Percentiles rank a stretch among this genome's conserved stretches.
These are phyloP conservation scores for Linnemannia hyalina DNA, from an alignment of 192 early-diverging fungal species.

Conservation along the genomic window DNA sequence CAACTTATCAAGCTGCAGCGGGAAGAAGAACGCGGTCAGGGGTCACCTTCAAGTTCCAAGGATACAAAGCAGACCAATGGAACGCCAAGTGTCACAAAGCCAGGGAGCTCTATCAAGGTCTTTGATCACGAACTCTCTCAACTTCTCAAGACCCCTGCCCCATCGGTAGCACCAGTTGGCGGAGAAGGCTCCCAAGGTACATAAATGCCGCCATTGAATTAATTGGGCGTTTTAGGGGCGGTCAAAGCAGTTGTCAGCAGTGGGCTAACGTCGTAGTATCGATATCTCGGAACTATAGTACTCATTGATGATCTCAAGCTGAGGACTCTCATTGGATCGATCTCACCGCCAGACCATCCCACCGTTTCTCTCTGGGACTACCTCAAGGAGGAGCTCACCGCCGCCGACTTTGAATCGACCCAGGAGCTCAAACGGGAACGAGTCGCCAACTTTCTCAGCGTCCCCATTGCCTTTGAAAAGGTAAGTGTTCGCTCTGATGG, in stretches of 20 bases:
- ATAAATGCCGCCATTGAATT: background rate
- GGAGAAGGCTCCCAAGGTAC: constrained; percentile 23
- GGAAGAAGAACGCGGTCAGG: constrained; percentile 12
- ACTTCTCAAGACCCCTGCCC: background rate
- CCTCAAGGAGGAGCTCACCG: constrained; percentile 72
- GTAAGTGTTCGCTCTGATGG: constrained; percentile 28
- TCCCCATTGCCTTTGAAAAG: constrained; percentile 93
- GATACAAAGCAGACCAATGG: constrained; percentile 9
- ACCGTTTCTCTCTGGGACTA: constrained; percentile 66
- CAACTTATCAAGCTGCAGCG: constrained; percentile 40
- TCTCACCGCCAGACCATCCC: constrained; percentile 25
- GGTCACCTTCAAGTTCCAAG: background rate
- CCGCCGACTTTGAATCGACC: constrained; percentile 76
- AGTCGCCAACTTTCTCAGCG: constrained; percentile 87
- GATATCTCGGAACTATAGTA: background rate
- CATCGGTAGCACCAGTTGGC: background rate
- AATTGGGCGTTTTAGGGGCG: background rate
- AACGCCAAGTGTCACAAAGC: background rate
- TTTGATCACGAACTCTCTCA: constrained; percentile 27
- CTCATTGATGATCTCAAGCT: constrained; percentile 35
- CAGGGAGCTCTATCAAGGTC: constrained; percentile 8
- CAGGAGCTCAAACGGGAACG: constrained; percentile 90
- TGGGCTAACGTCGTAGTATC: background rate
- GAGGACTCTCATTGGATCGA: constrained; percentile 37
- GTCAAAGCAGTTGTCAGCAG: background rate